Evolutionary conservation across 768 basidiomycete species (phyloP).

Genomic region (Russula compacta): DNA sequence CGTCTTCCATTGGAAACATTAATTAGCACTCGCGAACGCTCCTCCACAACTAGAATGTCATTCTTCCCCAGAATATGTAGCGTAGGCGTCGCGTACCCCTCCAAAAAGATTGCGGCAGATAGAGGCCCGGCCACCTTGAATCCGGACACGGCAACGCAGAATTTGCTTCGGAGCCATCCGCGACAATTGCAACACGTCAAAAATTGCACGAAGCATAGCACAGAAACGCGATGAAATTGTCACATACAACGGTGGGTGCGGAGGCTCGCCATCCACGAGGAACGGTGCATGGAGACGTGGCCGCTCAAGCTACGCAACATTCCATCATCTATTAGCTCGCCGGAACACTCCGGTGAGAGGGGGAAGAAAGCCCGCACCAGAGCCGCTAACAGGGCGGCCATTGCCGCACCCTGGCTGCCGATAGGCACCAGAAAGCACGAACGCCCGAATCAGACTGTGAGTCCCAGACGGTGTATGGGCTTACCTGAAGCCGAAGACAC

Average conservation of each 20-base stretch:
- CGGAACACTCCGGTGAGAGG: background rate
- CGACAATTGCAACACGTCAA: background rate
- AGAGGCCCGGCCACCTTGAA: constrained; percentile 46
- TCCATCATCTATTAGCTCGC: background rate
- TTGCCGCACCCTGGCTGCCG: constrained; percentile 64
- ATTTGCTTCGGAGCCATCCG: constrained; percentile 36
- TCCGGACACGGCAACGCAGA: constrained; percentile 69
- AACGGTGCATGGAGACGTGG: constrained; percentile 48
- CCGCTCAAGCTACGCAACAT: constrained; percentile 38
- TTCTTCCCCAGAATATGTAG: constrained; percentile 71
- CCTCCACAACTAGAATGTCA: constrained; percentile 65
- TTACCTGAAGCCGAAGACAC: constrained; percentile 74
- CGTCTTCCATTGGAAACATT: constrained; percentile 46
- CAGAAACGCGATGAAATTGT: background rate
- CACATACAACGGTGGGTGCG: constrained; percentile 67
- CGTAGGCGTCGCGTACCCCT: constrained; percentile 57
- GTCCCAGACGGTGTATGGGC: background rate
- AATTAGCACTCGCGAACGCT: constrained; percentile 52
- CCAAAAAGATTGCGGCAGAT: constrained; percentile 39
- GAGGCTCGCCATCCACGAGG: constrained; percentile 50
- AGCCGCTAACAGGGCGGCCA: constrained; percentile 63
- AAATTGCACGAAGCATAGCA: background rate
- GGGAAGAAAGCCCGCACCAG: constrained; percentile 38
- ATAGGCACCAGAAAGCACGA: background rate
- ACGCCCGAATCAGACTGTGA: constrained; percentile 7